phyloP scores from a whole-genome alignment of 208 protist species.

The Trypanosoma congolense region DNA sequence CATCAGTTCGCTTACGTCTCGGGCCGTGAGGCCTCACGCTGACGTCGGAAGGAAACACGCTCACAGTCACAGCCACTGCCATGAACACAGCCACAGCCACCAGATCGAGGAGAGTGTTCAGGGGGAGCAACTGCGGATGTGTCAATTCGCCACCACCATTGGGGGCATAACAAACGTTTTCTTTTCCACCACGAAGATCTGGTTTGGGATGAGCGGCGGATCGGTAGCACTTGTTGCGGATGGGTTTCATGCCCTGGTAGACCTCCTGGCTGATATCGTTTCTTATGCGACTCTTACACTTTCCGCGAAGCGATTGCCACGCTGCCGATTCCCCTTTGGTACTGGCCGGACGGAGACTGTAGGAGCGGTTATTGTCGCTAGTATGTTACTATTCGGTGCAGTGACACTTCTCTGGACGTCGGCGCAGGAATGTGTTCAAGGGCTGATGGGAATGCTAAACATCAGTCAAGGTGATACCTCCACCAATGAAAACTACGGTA shows the following conservation, averaged over 20 bases:
- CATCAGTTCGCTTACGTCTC: no score
- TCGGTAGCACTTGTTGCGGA: slow-evolving; percentile 84
- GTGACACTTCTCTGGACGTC: slow-evolving; percentile 70
- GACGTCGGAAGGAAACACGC: background rate
- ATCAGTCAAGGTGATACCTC: background rate
- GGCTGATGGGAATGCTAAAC: background rate
- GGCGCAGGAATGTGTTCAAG: slow-evolving; percentile 29
- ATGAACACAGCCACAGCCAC: slow-evolving; percentile 45
- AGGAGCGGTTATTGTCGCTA: slow-evolving; percentile 73
- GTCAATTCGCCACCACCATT: slow-evolving; percentile 60
- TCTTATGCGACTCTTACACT: slow-evolving; percentile 72
- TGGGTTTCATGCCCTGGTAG: slow-evolving; percentile 81
- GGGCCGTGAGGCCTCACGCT: background rate
- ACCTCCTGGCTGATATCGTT: slow-evolving; percentile 74
- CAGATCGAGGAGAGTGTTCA: slow-evolving; percentile 45
- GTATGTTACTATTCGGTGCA: slow-evolving; percentile 74
- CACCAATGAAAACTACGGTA: no score
- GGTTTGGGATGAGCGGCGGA: slow-evolving; percentile 61
- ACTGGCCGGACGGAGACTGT: slow-evolving; percentile 76
- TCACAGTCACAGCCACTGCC: slow-evolving; percentile 44
- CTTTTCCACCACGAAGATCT: slow-evolving; percentile 73
- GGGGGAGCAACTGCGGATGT: slow-evolving; percentile 51
- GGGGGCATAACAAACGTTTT: slow-evolving; percentile 74
- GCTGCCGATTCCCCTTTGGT: slow-evolving; percentile 81
- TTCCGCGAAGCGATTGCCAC: slow-evolving; percentile 51